Conservation (phyloP, 1,284 basidiomycete genomes). For the Salmacisia buchloeana region DNA sequence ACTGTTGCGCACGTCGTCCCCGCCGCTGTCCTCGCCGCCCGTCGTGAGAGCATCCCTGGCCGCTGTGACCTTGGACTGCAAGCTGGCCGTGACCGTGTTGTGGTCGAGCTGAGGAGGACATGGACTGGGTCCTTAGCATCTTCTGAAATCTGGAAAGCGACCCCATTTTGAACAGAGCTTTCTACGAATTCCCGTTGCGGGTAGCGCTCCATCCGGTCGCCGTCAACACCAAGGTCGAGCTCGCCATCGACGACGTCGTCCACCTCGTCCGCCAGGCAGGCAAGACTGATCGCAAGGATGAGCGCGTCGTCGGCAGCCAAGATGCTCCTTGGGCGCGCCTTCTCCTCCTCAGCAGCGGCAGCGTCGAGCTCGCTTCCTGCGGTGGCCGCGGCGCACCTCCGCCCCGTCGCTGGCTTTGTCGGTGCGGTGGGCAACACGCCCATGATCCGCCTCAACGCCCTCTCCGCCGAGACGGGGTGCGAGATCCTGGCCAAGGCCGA, state of each 20-base stretch:
- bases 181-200: too few relatives aligned
- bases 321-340: slow-evolving; percentile 1
- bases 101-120: too few relatives aligned
- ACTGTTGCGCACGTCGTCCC: background rate
- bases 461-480: slow-evolving; percentile 84
- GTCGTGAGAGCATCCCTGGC: background rate
- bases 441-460: slow-evolving; percentile 59
- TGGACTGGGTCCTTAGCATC: too few relatives aligned
- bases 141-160: too few relatives aligned
- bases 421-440: slow-evolving; percentile 92
- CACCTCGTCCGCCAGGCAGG: too few relatives aligned
- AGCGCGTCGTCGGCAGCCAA: background rate
- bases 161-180: too few relatives aligned
- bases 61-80: too few relatives aligned
- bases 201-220: too few relatives aligned
- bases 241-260: too few relatives aligned
- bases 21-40: background rate
- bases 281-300: background rate
- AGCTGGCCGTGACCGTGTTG: too few relatives aligned
- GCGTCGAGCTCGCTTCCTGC: background rate
- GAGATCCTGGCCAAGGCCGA: slow-evolving; percentile 91
- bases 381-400: slow-evolving; percentile 7
- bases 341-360: background rate
- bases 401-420: slow-evolving; percentile 65
- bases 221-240: too few relatives aligned